These are phyloP conservation scores for Pecoramyces ruminantium DNA, from an alignment of 192 early-diverging fungal genomes.

Conservation along the genomic window DNA sequence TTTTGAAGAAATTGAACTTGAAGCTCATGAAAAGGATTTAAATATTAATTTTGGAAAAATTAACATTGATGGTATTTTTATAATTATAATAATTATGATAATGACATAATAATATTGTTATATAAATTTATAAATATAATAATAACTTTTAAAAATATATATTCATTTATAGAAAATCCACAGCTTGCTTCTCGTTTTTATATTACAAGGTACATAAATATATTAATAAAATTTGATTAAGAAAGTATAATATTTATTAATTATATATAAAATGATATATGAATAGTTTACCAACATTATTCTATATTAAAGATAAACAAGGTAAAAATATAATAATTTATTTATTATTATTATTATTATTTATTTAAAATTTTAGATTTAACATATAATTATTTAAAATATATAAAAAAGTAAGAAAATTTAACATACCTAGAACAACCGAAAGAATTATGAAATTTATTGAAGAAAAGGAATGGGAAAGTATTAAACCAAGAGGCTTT, in stretches of 20 bases:
- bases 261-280: too few species aligned
- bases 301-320: not conserved
- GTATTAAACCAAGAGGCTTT: not conserved
- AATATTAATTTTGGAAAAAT: not conserved
- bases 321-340: too few species aligned
- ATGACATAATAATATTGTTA: too few species aligned
- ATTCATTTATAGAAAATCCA: not conserved
- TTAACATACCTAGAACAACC: not conserved
- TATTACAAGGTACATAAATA: not conserved
- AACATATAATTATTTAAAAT: too few species aligned
- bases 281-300: not conserved
- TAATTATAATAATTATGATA: too few species aligned
- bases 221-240: too few species aligned
- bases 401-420: not conserved
- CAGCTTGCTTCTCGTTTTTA: not conserved
- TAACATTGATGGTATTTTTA: not conserved
- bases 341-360: too few species aligned
- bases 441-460: not conserved
- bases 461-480: not conserved
- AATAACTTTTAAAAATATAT: too few species aligned
- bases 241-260: too few species aligned
- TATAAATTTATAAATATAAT: too few species aligned
- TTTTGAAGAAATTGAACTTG: not conserved
- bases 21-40: not conserved
- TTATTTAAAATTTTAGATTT: too few species aligned